Percentiles rank a stretch among this genome's conserved stretches.
Evolutionary conservation across 1,284 basidiomycete species (phyloP).

Genomic region (Termitomyces sp.): DNA sequence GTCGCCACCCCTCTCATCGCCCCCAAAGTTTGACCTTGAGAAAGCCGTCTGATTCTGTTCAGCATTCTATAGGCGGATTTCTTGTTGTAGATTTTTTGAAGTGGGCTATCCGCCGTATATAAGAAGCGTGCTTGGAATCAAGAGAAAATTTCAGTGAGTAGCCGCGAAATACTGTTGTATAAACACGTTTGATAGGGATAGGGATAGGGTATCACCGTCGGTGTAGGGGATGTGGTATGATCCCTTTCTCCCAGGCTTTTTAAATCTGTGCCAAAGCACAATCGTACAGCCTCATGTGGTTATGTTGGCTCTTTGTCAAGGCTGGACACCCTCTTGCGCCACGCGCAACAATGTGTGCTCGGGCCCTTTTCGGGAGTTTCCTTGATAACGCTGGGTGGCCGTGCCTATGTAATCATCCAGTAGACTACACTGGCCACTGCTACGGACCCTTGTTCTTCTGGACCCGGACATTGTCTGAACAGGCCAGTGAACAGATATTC

Average conservation of each 20-base stretch:
- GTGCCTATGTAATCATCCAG: background rate
- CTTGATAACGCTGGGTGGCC: background rate
- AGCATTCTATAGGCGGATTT: background rate
- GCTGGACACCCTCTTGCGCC: background rate
- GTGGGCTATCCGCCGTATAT: background rate
- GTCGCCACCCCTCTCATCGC: background rate
- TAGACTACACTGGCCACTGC: background rate
- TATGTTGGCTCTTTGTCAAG: background rate
- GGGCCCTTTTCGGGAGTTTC: background rate
- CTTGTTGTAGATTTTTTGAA: background rate
- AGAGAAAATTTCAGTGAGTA: background rate
- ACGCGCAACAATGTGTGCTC: background rate
- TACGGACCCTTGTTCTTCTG: background rate
- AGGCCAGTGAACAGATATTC: no score
- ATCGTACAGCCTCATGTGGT: background rate
- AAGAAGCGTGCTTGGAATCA: background rate
- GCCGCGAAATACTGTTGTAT: background rate
- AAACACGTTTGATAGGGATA: background rate
- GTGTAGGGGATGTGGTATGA: background rate
- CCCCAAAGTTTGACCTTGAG: background rate
- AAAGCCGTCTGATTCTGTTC: background rate
- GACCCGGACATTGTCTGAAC: no score
- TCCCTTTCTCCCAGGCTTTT: background rate
- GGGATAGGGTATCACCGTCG: no score
- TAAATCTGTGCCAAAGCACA: background rate